Evolutionary conservation across 2,329 filamentous ascomycete genomes (phyloP).

Genomic region (Coleophoma cylindrospora): DNA sequence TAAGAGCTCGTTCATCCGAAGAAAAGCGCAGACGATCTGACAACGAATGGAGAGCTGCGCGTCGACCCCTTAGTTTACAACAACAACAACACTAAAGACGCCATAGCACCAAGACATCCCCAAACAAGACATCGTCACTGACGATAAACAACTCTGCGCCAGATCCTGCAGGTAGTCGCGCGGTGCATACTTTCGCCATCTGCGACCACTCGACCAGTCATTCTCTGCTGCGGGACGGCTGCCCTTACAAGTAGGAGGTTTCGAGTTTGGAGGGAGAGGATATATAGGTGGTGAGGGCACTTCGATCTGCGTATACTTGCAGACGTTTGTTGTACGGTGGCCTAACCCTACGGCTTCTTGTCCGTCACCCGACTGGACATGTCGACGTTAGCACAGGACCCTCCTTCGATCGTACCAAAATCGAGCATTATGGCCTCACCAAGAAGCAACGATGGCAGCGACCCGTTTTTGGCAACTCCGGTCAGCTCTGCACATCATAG

Average conservation of each 20-base stretch:
- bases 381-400: constrained; percentile 19
- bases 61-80: background rate
- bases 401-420: constrained; percentile 16
- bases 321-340: no score
- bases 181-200: no score
- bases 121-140: background rate
- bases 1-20: no score
- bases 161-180: no score
- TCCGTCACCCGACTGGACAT: constrained; percentile 26
- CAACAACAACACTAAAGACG: background rate
- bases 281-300: no score
- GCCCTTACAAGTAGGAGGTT: no score
- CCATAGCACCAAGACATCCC: background rate
- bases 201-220: no score
- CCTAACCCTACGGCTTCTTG: background rate
- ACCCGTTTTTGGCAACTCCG: constrained; percentile 53
- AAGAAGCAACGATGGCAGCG: background rate
- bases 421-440: constrained; percentile 7
- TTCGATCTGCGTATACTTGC: no score
- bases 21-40: no score
- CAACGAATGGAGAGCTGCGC: background rate
- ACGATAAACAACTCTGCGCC: no score
- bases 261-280: no score
- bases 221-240: no score
- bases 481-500: constrained; percentile 62